Evolutionary conservation across 2,329 filamentous ascomycete species (phyloP).

Genomic region (Leptoxyphium fumago): DNA sequence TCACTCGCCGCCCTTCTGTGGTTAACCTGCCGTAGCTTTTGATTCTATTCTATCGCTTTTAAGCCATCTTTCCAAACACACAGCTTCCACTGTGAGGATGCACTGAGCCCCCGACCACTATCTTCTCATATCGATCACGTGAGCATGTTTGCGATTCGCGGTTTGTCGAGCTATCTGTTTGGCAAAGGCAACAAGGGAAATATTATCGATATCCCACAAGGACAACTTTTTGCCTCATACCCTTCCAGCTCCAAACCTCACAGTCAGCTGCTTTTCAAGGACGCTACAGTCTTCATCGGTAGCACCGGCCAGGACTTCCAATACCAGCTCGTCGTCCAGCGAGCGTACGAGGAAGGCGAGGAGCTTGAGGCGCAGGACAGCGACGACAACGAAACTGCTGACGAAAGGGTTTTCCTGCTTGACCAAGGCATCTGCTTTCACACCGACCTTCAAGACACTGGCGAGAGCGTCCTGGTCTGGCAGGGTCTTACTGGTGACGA

Average conservation of each 20-base stretch:
- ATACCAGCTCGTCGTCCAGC: constrained; percentile 91
- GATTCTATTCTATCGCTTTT: no score
- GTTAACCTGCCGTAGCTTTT: no score
- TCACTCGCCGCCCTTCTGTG: no score
- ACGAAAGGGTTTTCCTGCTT: constrained; percentile 96
- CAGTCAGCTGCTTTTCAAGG: constrained; percentile 93
- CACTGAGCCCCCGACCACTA: no score
- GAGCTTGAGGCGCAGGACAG: constrained; percentile 83
- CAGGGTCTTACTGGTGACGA: constrained; percentile 84
- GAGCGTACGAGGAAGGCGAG: constrained; percentile 94
- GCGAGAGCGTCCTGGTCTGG: constrained; percentile 84
- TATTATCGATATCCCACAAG: constrained; percentile 85
- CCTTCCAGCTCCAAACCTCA: constrained; percentile 93
- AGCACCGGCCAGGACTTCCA: constrained; percentile 90
- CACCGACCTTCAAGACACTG: constrained; percentile 56
- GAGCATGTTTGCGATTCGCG: constrained; percentile 21
- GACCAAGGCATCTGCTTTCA: constrained; percentile 83
- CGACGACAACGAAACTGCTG: constrained; percentile 63
- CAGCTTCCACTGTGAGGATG: no score
- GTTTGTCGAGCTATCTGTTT: constrained; percentile 64
- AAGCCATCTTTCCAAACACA: no score
- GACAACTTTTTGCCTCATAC: constrained; percentile 92
- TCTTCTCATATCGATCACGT: not conserved
- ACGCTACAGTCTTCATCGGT: constrained; percentile 82
- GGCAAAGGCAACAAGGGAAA: constrained; percentile 79